phyloP scores from a whole-genome alignment of 768 basidiomycete genomes.

The Jaapia argillacea region DNA sequence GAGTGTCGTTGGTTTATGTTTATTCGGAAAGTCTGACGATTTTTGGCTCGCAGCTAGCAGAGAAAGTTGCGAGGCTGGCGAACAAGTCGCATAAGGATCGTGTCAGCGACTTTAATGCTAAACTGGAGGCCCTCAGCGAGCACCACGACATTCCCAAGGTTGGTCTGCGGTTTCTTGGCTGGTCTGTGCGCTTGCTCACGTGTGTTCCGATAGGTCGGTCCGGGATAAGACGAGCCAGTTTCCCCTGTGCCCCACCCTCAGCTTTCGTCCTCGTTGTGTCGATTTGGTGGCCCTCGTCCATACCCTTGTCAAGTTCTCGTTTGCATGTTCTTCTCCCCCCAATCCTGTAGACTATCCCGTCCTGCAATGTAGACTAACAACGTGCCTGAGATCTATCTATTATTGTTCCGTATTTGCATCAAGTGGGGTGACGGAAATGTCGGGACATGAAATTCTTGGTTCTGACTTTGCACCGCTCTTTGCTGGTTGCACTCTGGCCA shows the following conservation, averaged over 20 bases:
- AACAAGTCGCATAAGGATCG: constrained; percentile 89
- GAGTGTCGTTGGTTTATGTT: constrained; percentile 17
- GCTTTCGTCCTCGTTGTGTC: too few relatives aligned
- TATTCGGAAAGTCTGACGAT: background rate
- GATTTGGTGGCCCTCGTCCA: background rate
- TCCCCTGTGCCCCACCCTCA: background rate
- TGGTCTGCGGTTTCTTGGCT: constrained; percentile 12
- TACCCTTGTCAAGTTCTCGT: background rate
- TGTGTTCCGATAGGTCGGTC: constrained; percentile 54
- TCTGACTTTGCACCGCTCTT: background rate
- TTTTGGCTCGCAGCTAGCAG: constrained; percentile 42
- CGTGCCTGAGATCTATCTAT: background rate
- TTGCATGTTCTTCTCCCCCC: background rate
- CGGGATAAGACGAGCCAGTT: constrained; percentile 49
- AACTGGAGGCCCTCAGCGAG: constrained; percentile 81
- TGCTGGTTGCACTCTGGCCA: constrained; percentile 6
- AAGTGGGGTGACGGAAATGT: background rate
- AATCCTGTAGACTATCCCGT: too few relatives aligned
- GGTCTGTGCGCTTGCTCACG: constrained; percentile 6
- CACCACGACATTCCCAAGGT: constrained; percentile 95
- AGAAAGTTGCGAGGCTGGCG: constrained; percentile 68
- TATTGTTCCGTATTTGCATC: background rate
- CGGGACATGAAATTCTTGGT: constrained; percentile 1
- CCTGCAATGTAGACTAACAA: background rate
- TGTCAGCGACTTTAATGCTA: constrained; percentile 81